These are phyloP conservation scores for Pseudogymnoascus sp. DNA, from an alignment of 2,329 filamentous ascomycete genomes.

Conservation along the genomic window DNA sequence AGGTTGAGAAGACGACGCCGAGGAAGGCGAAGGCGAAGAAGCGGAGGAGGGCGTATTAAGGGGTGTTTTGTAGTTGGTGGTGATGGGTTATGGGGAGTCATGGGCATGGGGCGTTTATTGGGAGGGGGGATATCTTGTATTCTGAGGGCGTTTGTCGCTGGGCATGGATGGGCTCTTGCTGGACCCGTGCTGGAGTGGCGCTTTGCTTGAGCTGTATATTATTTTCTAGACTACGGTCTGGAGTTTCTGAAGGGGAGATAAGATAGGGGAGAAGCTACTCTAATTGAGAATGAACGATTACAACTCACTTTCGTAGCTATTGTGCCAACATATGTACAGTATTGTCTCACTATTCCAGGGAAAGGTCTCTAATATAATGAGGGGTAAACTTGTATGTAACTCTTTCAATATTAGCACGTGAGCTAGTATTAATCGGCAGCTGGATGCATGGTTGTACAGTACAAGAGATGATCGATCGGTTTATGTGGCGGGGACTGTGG, in stretches of 20 bases:
- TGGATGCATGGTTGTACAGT: background rate
- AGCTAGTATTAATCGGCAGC: background rate
- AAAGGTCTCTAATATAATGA: background rate
- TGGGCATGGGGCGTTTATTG: background rate
- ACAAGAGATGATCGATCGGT: constrained; percentile 1
- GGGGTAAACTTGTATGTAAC: background rate
- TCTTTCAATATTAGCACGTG: background rate
- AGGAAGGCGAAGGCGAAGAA: constrained; percentile 15
- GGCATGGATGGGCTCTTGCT: background rate
- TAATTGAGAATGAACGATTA: background rate
- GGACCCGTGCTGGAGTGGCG: background rate
- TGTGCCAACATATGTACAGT: background rate
- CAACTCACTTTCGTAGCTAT: background rate
- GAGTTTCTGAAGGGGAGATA: background rate
- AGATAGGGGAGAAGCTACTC: background rate
- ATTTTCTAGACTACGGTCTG: background rate
- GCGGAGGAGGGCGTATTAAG: constrained; percentile 15
- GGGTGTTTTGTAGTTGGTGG: background rate
- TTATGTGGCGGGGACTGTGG: background rate
- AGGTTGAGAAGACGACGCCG: background rate
- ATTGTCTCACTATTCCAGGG: background rate
- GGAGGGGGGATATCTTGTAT: background rate
- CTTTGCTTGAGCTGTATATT: background rate
- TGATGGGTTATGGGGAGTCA: background rate
- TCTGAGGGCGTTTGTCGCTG: background rate